A percentile compares a stretch with the other conserved stretches of the same genome.
These are phyloP conservation scores for Helenozyma baotianmanensis DNA, from an alignment of 805 yeast species.

Conservation along the genomic window DNA sequence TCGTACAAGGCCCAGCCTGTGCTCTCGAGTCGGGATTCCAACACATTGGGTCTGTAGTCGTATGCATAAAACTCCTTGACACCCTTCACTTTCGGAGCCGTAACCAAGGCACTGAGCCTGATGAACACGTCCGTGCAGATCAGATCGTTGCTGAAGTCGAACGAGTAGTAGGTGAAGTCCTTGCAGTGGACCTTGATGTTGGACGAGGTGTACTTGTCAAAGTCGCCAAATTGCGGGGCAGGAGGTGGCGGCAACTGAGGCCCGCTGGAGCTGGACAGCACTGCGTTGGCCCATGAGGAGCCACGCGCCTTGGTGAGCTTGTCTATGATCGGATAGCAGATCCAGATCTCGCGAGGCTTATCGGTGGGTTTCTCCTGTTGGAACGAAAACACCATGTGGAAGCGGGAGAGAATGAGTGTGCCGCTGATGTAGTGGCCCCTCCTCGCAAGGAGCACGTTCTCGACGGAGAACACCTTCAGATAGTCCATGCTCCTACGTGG, in stretches of 20 bases:
- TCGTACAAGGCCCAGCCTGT: slow-evolving; percentile 75
- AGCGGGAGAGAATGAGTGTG: slow-evolving; percentile 30
- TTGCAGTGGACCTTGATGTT: slow-evolving; percentile 71
- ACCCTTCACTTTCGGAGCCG: slow-evolving; percentile 50
- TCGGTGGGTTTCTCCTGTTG: slow-evolving; percentile 2
- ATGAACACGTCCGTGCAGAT: slow-evolving; percentile 70
- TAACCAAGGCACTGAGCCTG: slow-evolving; percentile 59
- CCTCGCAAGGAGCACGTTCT: slow-evolving; percentile 33
- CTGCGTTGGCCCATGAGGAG: slow-evolving; percentile 32
- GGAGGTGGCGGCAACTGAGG: not conserved
- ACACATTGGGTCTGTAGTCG: slow-evolving; percentile 67
- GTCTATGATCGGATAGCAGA: slow-evolving; percentile 81
- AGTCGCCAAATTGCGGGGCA: slow-evolving; percentile 8
- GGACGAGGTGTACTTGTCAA: slow-evolving; percentile 40
- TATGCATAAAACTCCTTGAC: slow-evolving; percentile 64
- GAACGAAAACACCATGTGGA: slow-evolving; percentile 39
- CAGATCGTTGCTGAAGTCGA: slow-evolving; percentile 60
- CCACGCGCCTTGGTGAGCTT: slow-evolving; percentile 55
- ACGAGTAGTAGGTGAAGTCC: slow-evolving; percentile 77
- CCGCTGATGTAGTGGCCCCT: slow-evolving; percentile 36
- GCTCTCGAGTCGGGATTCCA: slow-evolving; percentile 47
- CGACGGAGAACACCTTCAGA: slow-evolving; percentile 26
- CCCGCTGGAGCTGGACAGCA: not conserved
- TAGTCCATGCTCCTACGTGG: slow-evolving; percentile 29
- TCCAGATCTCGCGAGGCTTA: slow-evolving; percentile 71